These are phyloP conservation scores for Carex myosuroides DNA, from an alignment of 176 grass and related monocot genomes.

Conservation along the genomic window DNA sequence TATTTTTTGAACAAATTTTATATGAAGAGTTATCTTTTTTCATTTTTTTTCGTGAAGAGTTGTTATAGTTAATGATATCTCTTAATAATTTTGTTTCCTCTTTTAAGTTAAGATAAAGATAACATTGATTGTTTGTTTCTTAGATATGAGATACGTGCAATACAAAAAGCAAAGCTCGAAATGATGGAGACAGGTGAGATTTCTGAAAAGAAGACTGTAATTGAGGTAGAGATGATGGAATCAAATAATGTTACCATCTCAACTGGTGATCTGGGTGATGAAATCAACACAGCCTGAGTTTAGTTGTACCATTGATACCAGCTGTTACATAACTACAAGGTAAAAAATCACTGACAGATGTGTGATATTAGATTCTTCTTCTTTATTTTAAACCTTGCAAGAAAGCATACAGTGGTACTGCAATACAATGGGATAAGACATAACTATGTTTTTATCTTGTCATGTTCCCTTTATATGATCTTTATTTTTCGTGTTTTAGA, in stretches of 20 bases:
- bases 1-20: background rate
- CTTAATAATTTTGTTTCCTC: background rate
- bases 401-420: background rate
- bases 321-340: background rate
- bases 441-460: background rate
- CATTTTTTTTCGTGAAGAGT: background rate
- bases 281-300: conserved; percentile 7
- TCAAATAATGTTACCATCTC: conserved; percentile 34
- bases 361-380: background rate
- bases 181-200: conserved; percentile 46
- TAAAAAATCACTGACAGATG: background rate
- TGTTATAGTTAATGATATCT: background rate
- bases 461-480: background rate
- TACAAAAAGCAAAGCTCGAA: conserved; percentile 64
- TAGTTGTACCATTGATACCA: background rate
- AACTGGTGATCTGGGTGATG: conserved; percentile 15
- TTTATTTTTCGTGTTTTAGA: background rate
- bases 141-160: conserved; percentile 68
- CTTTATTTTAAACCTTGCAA: background rate
- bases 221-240: conserved; percentile 95
- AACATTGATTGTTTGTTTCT: conserved; percentile 15
- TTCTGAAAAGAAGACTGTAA: conserved; percentile 31
- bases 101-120: background rate
- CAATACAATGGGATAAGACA: background rate
- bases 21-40: background rate